Evolutionary conservation across 257 asterid genomes (phyloP), one percentile per base, ranked within the genome.

Genomic region (Nicotiana paniculata): DNA sequence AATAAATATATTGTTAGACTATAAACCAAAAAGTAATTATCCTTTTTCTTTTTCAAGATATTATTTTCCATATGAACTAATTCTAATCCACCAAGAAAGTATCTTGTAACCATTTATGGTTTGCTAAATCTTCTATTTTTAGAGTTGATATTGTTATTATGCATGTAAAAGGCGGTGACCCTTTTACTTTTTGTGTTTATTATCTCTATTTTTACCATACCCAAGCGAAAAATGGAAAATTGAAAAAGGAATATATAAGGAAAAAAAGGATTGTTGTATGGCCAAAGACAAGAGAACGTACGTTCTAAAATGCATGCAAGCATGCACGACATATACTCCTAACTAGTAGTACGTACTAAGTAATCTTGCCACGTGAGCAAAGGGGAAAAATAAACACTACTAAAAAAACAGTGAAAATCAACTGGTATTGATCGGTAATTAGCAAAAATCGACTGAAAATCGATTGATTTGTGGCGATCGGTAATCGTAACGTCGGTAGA

Each of bases 41-140:
- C 61, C 59, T 37, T 46, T 74, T 74, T 46, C 32, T 21, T 13
- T 74, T 48, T 15, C 21, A 43, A 70, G 59, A 21, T 21, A 43
- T 43, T 70, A 70, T 6, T 26, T 48, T 6, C 79, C 62, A 48
- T 1, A 74, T 74, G 79, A 74, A 28, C 79, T 74, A 26, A 13
- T 48, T 74, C 79, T 48, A 48, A 74, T 48, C 79, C 79, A 48
- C 79, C 79, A 48, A 48, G 24, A 74, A 48, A 74, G 79, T 33
- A 24, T 48, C 62, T 46, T 24, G 13, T 48, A 74, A 24, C 79
- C 26, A 15, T 48, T 74, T 74, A 74, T 48, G 62, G 35, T 26
- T 72, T 24, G 62, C 43, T 46, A 74, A 74, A 48, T 74, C 79
- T 74, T 74, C 43, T 21, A 69, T 43, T 39, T 70, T 70, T 10